Percentiles rank a stretch among this genome's conserved stretches.
phyloP scores from a whole-genome alignment of 495 filamentous ascomycete genomes.

The Staphylotrichum tortipilum region DNA sequence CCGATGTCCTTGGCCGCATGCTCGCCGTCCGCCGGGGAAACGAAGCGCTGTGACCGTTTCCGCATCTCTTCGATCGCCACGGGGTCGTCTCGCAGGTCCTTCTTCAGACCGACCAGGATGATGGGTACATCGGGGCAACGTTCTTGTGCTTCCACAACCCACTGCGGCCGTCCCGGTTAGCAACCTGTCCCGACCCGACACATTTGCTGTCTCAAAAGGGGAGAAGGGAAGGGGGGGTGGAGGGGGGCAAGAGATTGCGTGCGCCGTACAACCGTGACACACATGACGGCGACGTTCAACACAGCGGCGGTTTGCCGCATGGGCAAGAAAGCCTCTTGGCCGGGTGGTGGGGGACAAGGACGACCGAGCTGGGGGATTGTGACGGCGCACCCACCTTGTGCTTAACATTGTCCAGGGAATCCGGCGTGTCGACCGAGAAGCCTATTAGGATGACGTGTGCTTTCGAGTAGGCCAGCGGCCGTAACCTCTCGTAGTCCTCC shows the following conservation, averaged over 20 bases:
- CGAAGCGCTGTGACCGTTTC: constrained; percentile 82
- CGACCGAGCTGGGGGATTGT: background rate
- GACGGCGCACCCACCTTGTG: constrained; percentile 86
- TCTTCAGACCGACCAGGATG: constrained; percentile 95
- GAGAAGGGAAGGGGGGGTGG: too few relatives aligned
- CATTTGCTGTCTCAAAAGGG: background rate
- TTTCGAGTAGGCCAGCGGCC: constrained; percentile 92
- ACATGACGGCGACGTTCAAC: constrained; percentile 1
- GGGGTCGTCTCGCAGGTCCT: constrained; percentile 93
- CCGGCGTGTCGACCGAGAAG: constrained; percentile 89
- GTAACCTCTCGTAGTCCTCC: constrained; percentile 94
- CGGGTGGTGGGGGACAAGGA: background rate
- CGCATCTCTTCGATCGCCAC: constrained; percentile 94
- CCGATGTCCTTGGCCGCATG: constrained; percentile 76
- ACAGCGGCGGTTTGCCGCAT: constrained; percentile 1
- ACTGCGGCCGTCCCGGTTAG: constrained; percentile 45
- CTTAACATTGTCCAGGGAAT: constrained; percentile 96
- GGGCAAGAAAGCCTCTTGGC: background rate
- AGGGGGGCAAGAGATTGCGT: constrained; percentile 1
- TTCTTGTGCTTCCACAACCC: constrained; percentile 94
- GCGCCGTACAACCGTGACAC: constrained; percentile 7
- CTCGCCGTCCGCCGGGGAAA: constrained; percentile 69
- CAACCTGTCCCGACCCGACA: background rate
- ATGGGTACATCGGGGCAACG: constrained; percentile 89
- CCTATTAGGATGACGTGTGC: constrained; percentile 96